phyloP scores from a whole-genome alignment of 2,329 filamentous ascomycete genomes.

The Diplodia sapinea region DNA sequence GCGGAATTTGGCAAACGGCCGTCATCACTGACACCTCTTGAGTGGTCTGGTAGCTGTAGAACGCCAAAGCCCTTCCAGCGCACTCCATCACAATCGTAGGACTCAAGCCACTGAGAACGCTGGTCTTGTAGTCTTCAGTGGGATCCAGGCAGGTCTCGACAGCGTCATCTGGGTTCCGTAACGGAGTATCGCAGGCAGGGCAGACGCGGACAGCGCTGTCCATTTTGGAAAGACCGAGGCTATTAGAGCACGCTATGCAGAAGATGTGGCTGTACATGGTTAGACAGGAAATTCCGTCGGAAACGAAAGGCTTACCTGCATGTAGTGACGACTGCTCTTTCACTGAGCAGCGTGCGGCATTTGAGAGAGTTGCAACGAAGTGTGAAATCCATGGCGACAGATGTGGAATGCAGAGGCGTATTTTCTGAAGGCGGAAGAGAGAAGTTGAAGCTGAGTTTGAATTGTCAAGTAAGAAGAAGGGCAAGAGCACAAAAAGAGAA shows the following conservation, averaged over 20 bases:
- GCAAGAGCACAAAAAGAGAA: constrained; percentile 1
- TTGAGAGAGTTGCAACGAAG: constrained; percentile 81
- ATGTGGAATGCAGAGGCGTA: background rate
- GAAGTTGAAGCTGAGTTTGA: background rate
- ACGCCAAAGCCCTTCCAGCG: constrained; percentile 76
- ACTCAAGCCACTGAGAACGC: constrained; percentile 79
- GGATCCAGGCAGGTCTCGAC: constrained; percentile 75
- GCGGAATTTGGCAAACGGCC: background rate
- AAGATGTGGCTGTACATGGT: constrained; percentile 75
- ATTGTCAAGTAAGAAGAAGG: background rate
- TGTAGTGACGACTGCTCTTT: constrained; percentile 81
- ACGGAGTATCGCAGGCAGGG: constrained; percentile 73
- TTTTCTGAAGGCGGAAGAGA: background rate
- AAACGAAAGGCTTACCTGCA: constrained; percentile 67
- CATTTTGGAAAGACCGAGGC: constrained; percentile 65
- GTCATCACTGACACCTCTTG: constrained; percentile 73
- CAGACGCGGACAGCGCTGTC: constrained; percentile 65
- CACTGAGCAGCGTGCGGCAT: constrained; percentile 72
- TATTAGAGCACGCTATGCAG: constrained; percentile 75
- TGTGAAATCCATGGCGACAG: constrained; percentile 69
- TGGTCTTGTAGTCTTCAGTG: constrained; percentile 88
- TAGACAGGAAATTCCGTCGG: constrained; percentile 30
- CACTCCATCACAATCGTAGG: constrained; percentile 87
- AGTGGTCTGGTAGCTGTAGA: constrained; percentile 85
- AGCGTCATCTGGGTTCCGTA: constrained; percentile 76